phyloP scores from a whole-genome alignment of 257 asterid species.

The Hygrophila difformis region DNA sequence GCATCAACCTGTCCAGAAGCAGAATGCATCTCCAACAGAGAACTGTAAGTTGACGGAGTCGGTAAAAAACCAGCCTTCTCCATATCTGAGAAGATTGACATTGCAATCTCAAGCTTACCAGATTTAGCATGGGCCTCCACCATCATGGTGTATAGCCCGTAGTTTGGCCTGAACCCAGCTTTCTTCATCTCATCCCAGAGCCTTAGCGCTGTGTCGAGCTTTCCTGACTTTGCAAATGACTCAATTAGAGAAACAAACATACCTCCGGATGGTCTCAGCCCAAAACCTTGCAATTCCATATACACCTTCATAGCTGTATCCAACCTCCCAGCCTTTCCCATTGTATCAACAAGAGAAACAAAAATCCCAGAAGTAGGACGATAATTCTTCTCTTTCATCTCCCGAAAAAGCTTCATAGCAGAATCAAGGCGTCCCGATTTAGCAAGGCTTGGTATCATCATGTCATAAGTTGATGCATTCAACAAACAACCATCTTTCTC shows the following conservation, averaged over 20 bases:
- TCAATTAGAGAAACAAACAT: constrained; percentile 80
- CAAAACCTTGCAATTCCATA: constrained; percentile 85
- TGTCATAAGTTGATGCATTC: constrained; percentile 76
- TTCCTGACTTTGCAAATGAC: constrained; percentile 89
- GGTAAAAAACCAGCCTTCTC: constrained; percentile 92
- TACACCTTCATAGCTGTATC: constrained; percentile 83
- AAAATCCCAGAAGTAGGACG: constrained; percentile 41
- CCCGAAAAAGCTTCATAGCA: constrained; percentile 47
- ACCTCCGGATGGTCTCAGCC: constrained; percentile 78
- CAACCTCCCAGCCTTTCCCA: constrained; percentile 82
- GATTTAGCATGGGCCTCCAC: constrained; percentile 96
- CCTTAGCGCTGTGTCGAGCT: constrained; percentile 63
- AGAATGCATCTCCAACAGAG: constrained; percentile 93
- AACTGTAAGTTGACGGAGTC: constrained; percentile 88
- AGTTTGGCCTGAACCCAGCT: constrained; percentile 83
- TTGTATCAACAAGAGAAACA: constrained; percentile 40
- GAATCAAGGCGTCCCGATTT: constrained; percentile 90
- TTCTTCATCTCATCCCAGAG: constrained; percentile 97
- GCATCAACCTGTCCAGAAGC: constrained; percentile 84
- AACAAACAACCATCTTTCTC: constrained; percentile 51
- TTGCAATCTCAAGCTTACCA: constrained; percentile 88
- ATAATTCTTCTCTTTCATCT: constrained; percentile 39
- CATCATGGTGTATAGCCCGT: constrained; percentile 80
- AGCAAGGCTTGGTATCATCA: constrained; percentile 86
- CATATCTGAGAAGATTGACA: constrained; percentile 87